Percentiles rank a stretch among this genome's conserved stretches.
These are phyloP conservation scores for Monascus ruber DNA, from an alignment of 2,329 filamentous ascomycete genomes.

Conservation along the genomic window DNA sequence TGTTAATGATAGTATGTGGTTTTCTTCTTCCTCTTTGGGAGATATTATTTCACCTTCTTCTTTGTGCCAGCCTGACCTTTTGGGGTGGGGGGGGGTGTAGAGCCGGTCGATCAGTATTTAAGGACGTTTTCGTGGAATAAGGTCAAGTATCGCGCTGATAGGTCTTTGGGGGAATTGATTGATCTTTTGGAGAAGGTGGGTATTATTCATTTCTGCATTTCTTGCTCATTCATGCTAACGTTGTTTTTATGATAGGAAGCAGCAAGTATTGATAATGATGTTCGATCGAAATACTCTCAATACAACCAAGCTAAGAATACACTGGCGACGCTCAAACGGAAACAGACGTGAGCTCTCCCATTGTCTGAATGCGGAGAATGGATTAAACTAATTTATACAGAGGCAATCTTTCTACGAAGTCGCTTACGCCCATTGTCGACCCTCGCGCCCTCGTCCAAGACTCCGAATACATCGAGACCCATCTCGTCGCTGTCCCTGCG, in stretches of 20 bases:
- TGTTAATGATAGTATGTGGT: conserved; percentile 74
- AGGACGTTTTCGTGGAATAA: conserved; percentile 92
- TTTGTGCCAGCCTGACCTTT: not conserved
- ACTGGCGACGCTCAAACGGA: conserved; percentile 68
- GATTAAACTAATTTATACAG: conserved; percentile 30
- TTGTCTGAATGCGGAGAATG: not conserved
- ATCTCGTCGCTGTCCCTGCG: conserved; percentile 78
- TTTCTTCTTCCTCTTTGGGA: not conserved
- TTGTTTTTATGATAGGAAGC: conserved; percentile 53
- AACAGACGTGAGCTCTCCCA: conserved; percentile 58
- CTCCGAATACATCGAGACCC: conserved; percentile 94
- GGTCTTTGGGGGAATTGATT: conserved; percentile 75
- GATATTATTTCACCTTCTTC: no score
- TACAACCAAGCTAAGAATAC: conserved; percentile 87
- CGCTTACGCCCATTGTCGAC: conserved; percentile 77
- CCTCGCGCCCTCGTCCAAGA: conserved; percentile 70
- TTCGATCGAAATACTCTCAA: conserved; percentile 87
- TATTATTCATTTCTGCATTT: not conserved
- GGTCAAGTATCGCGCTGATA: conserved; percentile 90
- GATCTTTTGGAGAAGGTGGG: conserved; percentile 75
- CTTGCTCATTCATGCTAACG: not conserved
- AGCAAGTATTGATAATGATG: conserved; percentile 84
- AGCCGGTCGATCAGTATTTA: conserved; percentile 91
- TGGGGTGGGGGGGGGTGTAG: conserved; percentile 35
- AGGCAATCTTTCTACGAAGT: conserved; percentile 89